phyloP scores from a whole-genome alignment of 140 eudicot species.

The Erigeron philadelphicus region DNA sequence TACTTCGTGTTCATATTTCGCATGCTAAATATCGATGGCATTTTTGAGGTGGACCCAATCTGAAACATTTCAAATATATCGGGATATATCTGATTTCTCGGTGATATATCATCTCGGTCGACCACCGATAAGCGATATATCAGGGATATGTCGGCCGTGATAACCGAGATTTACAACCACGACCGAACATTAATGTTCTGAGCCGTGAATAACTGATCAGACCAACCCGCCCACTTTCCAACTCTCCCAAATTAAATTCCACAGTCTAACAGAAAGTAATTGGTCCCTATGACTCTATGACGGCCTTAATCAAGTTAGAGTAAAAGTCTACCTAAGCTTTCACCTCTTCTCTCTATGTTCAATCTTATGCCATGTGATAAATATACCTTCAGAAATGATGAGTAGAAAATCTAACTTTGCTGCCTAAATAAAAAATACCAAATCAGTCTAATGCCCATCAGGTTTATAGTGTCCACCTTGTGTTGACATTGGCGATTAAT shows the following conservation, averaged over 20 bases:
- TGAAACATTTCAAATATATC: no score
- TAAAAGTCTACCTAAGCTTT: background rate
- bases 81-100: no score
- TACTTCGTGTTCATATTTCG: no score
- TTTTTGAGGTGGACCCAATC: no score
- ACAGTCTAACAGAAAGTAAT: background rate
- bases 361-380: background rate
- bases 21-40: no score
- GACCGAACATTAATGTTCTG: no score
- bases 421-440: background rate
- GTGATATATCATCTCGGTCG: no score
- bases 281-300: background rate
- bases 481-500: background rate
- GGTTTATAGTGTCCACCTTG: background rate
- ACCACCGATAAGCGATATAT: no score
- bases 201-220: background rate
- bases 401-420: background rate
- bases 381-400: background rate
- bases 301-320: background rate
- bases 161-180: no score
- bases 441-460: background rate
- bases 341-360: background rate
- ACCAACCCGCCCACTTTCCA: background rate
- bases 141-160: background rate
- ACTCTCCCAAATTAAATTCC: background rate